These are phyloP conservation scores for Paramecium sonneborni DNA, from an alignment of 73 alveolate species.

Conservation along the genomic window DNA sequence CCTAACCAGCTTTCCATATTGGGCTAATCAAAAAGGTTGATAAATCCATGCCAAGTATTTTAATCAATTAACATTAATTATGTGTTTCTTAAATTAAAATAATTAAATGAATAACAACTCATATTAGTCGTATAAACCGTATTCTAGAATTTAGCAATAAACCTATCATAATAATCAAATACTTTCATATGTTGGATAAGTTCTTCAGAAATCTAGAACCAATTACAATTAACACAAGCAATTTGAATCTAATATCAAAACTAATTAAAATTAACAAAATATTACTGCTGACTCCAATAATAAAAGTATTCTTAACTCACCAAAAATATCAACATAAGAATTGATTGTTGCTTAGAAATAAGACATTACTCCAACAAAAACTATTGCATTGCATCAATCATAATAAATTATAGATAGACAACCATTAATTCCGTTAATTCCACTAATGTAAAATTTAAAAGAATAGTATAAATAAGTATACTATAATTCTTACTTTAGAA, in stretches of 20 bases:
- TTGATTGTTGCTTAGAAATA: background rate
- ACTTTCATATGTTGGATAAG: background rate
- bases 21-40: background rate
- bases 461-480: background rate
- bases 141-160: background rate
- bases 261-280: background rate
- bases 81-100: background rate
- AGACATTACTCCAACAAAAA: background rate
- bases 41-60: background rate
- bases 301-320: background rate
- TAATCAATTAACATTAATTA: background rate
- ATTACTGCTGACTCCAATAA: background rate
- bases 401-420: background rate
- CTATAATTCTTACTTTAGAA: background rate
- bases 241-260: background rate
- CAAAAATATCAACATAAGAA: background rate
- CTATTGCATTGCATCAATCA: background rate
- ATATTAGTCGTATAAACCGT: background rate
- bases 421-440: slow-evolving; percentile 22
- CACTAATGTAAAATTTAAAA: background rate
- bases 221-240: background rate
- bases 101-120: slow-evolving; percentile 3
- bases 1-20: background rate
- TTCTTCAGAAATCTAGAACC: background rate
- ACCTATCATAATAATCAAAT: background rate